These are phyloP conservation scores for Gynostemma pentaphyllum DNA, from an alignment of 306 rosid species.

Conservation along the genomic window DNA sequence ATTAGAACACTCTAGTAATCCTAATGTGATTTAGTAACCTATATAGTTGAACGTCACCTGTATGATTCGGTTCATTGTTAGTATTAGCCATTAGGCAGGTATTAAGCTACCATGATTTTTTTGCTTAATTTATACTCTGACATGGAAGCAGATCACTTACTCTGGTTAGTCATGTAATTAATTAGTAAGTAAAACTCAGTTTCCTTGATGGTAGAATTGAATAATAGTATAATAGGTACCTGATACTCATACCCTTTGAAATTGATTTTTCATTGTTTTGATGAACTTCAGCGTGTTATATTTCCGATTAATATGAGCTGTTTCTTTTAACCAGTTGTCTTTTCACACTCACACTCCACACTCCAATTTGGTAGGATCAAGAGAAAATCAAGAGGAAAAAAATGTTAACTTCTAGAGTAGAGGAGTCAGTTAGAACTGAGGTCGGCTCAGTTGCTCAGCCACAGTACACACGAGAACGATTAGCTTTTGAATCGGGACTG, in stretches of 20 bases:
- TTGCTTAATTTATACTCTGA: not conserved
- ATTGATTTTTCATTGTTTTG: not conserved
- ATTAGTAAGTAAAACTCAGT: not conserved
- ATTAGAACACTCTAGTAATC: not conserved
- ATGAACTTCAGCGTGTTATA: not conserved
- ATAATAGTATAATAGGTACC: no score
- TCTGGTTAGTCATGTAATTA: not conserved
- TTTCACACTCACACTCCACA: not conserved
- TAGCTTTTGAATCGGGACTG: constrained; percentile 41
- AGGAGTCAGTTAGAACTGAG: constrained; percentile 45
- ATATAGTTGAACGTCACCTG: not conserved
- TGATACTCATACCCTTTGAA: not conserved
- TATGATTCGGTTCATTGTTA: not conserved
- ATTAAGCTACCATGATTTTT: not conserved
- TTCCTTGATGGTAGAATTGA: not conserved
- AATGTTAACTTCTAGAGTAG: constrained; percentile 45
- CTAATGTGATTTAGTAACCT: not conserved
- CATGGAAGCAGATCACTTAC: not conserved
- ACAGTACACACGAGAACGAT: constrained; percentile 42
- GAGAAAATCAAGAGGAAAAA: constrained; percentile 76
- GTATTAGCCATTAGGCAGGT: not conserved
- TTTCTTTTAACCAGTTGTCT: not conserved
- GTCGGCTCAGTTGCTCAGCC: constrained; percentile 34
- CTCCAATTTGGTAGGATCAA: constrained; percentile 40
- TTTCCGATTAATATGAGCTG: not conserved